Conservation (phyloP, 2,329 filamentous ascomycete species). For the Massarina eburnea region DNA sequence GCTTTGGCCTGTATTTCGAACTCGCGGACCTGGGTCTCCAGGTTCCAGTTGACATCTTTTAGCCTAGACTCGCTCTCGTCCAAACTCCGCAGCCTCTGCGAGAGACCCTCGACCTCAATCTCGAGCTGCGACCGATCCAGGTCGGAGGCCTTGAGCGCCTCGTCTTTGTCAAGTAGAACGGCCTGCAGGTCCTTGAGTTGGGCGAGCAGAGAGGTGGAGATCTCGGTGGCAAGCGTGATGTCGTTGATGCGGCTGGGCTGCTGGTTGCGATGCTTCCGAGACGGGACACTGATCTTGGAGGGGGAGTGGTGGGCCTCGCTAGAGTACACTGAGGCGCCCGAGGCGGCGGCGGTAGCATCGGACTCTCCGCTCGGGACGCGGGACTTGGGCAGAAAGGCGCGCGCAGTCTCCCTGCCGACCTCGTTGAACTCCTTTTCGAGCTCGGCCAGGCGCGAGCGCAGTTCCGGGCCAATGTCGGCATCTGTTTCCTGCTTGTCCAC, state of each 20-base stretch:
- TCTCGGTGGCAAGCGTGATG: constrained; percentile 97
- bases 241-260: constrained; percentile 86
- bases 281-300: constrained; percentile 84
- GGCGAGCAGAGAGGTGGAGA: constrained; percentile 90
- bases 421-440: constrained; percentile 96
- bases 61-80: constrained; percentile 95
- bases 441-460: constrained; percentile 79
- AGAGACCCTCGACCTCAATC: constrained; percentile 75
- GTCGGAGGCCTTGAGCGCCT: constrained; percentile 74
- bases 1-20: constrained; percentile 73
- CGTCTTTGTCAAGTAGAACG: constrained; percentile 83
- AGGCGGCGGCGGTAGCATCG: constrained; percentile 26
- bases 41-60: constrained; percentile 98
- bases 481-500: constrained; percentile 73
- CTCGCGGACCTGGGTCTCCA: constrained; percentile 91
- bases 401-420: constrained; percentile 83
- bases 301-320: constrained; percentile 83
- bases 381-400: constrained; percentile 82
- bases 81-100: constrained; percentile 76
- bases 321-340: constrained; percentile 61
- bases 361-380: constrained; percentile 65
- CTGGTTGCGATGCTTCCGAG: constrained; percentile 87
- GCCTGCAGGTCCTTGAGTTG: constrained; percentile 90
- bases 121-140: constrained; percentile 78
- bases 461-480: constrained; percentile 76